These are phyloP conservation scores for Desmodesmus armatus DNA, from an alignment of 139 green algal genomes.

Conservation along the genomic window DNA sequence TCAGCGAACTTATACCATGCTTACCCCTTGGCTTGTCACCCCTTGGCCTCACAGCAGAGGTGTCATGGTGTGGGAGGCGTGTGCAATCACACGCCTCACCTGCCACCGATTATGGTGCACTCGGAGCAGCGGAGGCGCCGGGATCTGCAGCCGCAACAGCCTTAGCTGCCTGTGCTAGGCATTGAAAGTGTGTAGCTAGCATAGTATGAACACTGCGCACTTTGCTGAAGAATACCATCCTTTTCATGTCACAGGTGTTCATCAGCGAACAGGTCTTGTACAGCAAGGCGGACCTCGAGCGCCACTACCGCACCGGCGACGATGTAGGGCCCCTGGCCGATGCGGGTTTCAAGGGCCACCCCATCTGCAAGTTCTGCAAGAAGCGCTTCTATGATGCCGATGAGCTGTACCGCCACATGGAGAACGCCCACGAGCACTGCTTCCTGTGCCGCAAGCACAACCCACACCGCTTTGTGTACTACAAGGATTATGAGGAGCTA, in stretches of 20 bases:
- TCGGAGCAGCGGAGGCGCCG: too few species aligned
- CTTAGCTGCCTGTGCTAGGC: neutral
- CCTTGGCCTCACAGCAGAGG: too few species aligned
- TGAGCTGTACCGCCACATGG: slow-evolving; percentile 96
- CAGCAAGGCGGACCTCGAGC: slow-evolving; percentile 78
- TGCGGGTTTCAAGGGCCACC: slow-evolving; percentile 87
- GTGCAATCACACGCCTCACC: too few species aligned
- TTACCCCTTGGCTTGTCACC: too few species aligned
- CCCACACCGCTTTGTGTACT: slow-evolving; percentile 92
- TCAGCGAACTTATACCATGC: too few species aligned
- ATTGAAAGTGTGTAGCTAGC: too few species aligned
- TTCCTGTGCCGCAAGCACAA: slow-evolving; percentile 82
- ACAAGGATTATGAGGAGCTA: slow-evolving; percentile 86
- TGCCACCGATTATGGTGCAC: too few species aligned
- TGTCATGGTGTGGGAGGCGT: too few species aligned
- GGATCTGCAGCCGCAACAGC: too few species aligned
- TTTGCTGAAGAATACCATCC: too few species aligned
- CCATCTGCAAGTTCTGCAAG: slow-evolving; percentile 80
- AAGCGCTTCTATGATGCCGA: slow-evolving; percentile 87
- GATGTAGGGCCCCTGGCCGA: slow-evolving; percentile 80
- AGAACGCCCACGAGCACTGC: slow-evolving; percentile 87
- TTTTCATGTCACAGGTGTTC: slow-evolving; percentile 88
- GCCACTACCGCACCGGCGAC: slow-evolving; percentile 84
- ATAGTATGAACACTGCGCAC: too few species aligned
- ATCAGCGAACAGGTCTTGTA: slow-evolving; percentile 94